Evolutionary conservation across 192 early-diverging fungal species (phyloP), one percentile per base, ranked within the genome.

Genomic region (Coemansia sp.): DNA sequence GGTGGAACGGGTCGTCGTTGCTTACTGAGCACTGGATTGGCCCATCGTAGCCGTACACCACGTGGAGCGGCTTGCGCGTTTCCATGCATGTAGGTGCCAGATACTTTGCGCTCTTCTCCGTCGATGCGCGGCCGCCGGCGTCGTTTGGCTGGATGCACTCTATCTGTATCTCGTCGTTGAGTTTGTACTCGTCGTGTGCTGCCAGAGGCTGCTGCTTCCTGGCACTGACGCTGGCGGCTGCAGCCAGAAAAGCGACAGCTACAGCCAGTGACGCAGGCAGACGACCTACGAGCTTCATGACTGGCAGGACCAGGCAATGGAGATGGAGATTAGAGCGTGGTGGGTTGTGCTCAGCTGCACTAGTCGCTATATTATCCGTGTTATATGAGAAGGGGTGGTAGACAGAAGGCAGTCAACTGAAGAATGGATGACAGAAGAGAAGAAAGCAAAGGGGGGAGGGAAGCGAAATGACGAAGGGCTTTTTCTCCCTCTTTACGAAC

Each of bases 1-100:
- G 48, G 41, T 77, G 74, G 54, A 82, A 82, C 8, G 40, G 26
- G 51, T 67, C 68, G 11, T 62, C 67, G 26, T 61, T 61, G 61
- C 67, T 66, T 4, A 83, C 59, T 2, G 81, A 78, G 59, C 81
- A 83, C 47, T 77, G 75, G 58, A 52, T 51, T 3, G 66, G 71
- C 0, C 70, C 70, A 49, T 83, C 81, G 21, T 42, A 63, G 6
- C 73, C 75, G 46, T 83, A 83, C 41, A 55, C 41, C n/a, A 83
- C 37, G 16, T 32, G n/a, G 7, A 83, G 61, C 42, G 69, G 49
- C 32, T 52, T 48, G 10, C 32, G 60, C 4, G 75, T 78, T 60
- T 83, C 81, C 8, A 78, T 36, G 16, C 81, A 83, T 45, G 67
- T 54, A 70, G 69, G 8, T 65, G 57, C 41, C 7, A 63, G 49